Base-by-base conservation (phyloP, 2,329 filamentous ascomycete genomes). In the Mariannaea sp. region DNA sequence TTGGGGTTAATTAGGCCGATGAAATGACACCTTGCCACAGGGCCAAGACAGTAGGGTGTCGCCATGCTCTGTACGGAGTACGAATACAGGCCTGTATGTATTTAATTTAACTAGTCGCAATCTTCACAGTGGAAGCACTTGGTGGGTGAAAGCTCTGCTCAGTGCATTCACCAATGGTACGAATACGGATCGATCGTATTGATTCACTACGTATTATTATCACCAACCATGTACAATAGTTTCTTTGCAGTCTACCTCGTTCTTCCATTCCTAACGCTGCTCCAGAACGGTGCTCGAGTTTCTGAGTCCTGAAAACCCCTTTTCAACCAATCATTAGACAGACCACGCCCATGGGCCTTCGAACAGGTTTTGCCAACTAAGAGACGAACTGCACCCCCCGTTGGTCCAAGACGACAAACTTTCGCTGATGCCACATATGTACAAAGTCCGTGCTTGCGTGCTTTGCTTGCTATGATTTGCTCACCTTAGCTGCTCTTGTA, bases 1-100 rank as follows among this genome's bases (percentile, higher is more conserved):
- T 64, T 64, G 61, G 61, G 61, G 33, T 27, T 26, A 13, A 30
- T 45, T n/a, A n/a, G n/a, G n/a, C n/a, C 40, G 40, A 29, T 12
- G 50, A 39, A 36, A 33, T 39, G 30, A 36, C 47, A 49, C 38
- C 38, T 30, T 42, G 33, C 39, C 30, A 26, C 43, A 16, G 7
- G 30, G 35, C 7, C 26, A 29, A 12, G 26, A 29, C 26, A 29
- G 26, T 29, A 29, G 12, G 7, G 7, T 29, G 12, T 12, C 7
- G 26, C 12, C 7, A 29, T 29, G 12, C 7, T 29, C 26, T 12
- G 7, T 29, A 29, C 26, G 26, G n/a, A n/a, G n/a, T n/a, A n/a
- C n/a, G n/a, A n/a, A n/a, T n/a, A n/a, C n/a, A n/a, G n/a, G n/a
- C n/a, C n/a, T n/a, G n/a, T n/a, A n/a, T n/a, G n/a, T n/a, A n/a